phyloP scores from a whole-genome alignment of 73 alveolate genomes.

The Tetrahymena elliotti region DNA sequence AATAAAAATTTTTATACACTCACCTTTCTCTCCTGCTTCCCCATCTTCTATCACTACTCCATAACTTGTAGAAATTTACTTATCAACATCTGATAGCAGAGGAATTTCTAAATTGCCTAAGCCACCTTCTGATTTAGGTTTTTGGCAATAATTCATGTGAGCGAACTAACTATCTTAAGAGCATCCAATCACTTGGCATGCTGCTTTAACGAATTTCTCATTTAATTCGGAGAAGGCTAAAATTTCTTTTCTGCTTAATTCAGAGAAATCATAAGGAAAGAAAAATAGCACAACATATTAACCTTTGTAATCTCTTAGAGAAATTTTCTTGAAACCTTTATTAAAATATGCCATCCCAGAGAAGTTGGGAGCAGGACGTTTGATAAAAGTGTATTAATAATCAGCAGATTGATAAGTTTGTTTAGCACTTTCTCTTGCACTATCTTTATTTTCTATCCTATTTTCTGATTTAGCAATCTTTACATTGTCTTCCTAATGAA shows the following conservation, averaged over 20 bases:
- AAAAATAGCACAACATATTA: conserved; percentile 80
- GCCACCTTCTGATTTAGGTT: conserved; percentile 82
- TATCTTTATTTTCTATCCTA: background rate
- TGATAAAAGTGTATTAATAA: background rate
- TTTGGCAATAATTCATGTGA: conserved; percentile 68
- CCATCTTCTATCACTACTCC: conserved; percentile 65
- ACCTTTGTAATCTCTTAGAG: conserved; percentile 69
- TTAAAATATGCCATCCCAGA: conserved; percentile 70
- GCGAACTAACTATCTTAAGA: conserved; percentile 75
- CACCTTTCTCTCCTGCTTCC: conserved; percentile 2
- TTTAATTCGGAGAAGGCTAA: conserved; percentile 61
- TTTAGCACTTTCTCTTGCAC: background rate
- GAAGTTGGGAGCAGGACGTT: conserved; percentile 78
- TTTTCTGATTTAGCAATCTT: background rate
- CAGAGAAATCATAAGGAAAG: conserved; percentile 87
- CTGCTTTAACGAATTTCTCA: conserved; percentile 66
- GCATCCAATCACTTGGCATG: conserved; percentile 65
- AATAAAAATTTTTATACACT: background rate
- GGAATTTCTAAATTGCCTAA: conserved; percentile 85
- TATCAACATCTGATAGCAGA: conserved; percentile 70
- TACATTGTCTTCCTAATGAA: background rate
- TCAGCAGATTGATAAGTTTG: background rate
- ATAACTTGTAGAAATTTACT: conserved; percentile 66
- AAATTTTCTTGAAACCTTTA: conserved; percentile 55
- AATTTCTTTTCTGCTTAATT: conserved; percentile 89